phyloP scores from a whole-genome alignment of 2,329 filamentous ascomycete species.

The Colletotrichum sojae region DNA sequence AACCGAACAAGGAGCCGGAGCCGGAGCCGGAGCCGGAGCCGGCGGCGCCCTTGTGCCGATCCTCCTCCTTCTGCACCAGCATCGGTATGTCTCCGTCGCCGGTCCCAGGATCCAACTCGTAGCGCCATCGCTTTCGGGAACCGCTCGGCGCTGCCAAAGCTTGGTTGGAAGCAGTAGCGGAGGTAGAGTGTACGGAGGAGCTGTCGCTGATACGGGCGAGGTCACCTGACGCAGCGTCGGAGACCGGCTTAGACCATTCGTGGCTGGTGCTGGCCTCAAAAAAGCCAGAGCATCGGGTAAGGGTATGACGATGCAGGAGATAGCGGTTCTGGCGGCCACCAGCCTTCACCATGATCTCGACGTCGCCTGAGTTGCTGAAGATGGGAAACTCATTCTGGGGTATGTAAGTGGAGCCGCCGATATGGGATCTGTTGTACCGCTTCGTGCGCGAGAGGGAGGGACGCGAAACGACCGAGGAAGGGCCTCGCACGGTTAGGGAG shows the following conservation, averaged over 20 bases:
- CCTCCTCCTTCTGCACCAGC: constrained; percentile 82
- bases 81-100: constrained; percentile 86
- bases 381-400: constrained; percentile 93
- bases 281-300: constrained; percentile 92
- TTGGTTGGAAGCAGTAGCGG: constrained; percentile 8
- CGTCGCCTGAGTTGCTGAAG: constrained; percentile 91
- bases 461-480: constrained; percentile 75
- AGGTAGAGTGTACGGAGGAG: constrained; percentile 45
- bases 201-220: constrained; percentile 69
- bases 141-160: constrained; percentile 47
- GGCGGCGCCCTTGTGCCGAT: constrained; percentile 28
- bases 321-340: constrained; percentile 84
- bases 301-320: constrained; percentile 86
- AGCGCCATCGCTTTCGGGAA: constrained; percentile 79
- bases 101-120: constrained; percentile 85
- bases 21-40: constrained; percentile 55
- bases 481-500: constrained; percentile 71
- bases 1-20: constrained; percentile 69
- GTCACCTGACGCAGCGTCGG: constrained; percentile 55
- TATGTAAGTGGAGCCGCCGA: constrained; percentile 77
- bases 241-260: constrained; percentile 74
- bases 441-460: constrained; percentile 72
- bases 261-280: constrained; percentile 89
- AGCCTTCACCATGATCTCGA: constrained; percentile 85
- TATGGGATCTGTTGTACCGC: constrained; percentile 85